A percentile compares a stretch with the other conserved stretches of the same genome.
Conservation (phyloP, 768 basidiomycete species). For the Lyophyllum semitale region DNA sequence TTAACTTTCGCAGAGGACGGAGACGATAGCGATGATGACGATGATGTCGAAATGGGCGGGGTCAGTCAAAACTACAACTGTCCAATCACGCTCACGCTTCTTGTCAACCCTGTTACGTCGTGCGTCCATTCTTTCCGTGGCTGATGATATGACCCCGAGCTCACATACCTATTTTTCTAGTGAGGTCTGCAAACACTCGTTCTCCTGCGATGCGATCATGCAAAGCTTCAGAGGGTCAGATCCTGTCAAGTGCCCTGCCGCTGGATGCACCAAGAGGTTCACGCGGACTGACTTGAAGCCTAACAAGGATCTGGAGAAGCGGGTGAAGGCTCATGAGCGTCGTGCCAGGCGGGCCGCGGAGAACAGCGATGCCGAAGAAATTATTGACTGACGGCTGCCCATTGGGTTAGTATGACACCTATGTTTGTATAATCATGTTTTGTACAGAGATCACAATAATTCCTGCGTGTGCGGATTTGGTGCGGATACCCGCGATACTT, state of each 20-base stretch:
- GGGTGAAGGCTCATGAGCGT: conserved; percentile 59
- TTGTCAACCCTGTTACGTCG: conserved; percentile 83
- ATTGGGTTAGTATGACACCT: not conserved
- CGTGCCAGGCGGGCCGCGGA: conserved; percentile 51
- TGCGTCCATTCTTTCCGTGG: conserved; percentile 37
- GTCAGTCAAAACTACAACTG: conserved; percentile 83
- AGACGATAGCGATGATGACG: conserved; percentile 82
- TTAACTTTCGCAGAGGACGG: conserved; percentile 60
- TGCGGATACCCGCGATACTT: not conserved
- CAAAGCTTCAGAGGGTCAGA: conserved; percentile 52
- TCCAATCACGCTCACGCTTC: conserved; percentile 69
- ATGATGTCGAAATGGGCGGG: conserved; percentile 88
- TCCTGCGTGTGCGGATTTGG: not conserved
- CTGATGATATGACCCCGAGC: conserved; percentile 4
- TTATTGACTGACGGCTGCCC: conserved; percentile 38
- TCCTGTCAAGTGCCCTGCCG: conserved; percentile 58
- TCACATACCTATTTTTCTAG: conserved; percentile 35
- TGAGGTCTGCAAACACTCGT: conserved; percentile 77
- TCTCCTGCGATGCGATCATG: conserved; percentile 69
- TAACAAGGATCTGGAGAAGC: conserved; percentile 63
- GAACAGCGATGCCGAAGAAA: conserved; percentile 62
- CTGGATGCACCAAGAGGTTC: conserved; percentile 70
- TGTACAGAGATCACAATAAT: conserved; percentile 5
- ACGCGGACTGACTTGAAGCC: conserved; percentile 48
- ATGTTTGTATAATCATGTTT: conserved; percentile 12